phyloP scores from a whole-genome alignment of 73 alveolate species.

The Urostyla sp. region DNA sequence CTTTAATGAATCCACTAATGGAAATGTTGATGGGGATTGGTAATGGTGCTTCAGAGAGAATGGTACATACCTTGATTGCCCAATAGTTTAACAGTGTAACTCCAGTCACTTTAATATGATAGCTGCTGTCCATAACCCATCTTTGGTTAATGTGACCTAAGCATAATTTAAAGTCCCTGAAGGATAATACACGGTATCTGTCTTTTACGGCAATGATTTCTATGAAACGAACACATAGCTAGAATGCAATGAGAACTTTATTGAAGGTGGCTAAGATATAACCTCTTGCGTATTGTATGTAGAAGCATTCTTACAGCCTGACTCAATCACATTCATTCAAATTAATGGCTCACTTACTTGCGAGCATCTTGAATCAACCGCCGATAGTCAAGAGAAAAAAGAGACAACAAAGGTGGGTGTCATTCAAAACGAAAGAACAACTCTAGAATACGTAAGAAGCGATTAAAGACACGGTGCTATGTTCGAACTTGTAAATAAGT shows the following conservation, averaged over 20 bases:
- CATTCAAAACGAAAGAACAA: background rate
- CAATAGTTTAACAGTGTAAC: background rate
- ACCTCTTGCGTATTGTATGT: slow-evolving; percentile 3
- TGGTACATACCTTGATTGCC: slow-evolving; percentile 54
- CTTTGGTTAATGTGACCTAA: background rate
- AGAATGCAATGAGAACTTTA: background rate
- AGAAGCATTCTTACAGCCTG: no score
- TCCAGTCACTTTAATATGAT: slow-evolving; percentile 3
- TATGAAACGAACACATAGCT: background rate
- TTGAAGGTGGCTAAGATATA: background rate
- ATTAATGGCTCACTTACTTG: background rate
- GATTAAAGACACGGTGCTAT: background rate
- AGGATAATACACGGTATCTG: slow-evolving; percentile 1
- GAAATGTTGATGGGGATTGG: background rate
- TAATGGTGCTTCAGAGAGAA: slow-evolving; percentile 11
- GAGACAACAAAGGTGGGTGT: background rate
- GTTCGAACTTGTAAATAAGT: background rate
- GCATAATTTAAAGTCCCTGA: slow-evolving; percentile 4
- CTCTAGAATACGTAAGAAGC: background rate
- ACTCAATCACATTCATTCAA: background rate
- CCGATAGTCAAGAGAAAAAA: background rate
- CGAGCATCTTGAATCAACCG: background rate
- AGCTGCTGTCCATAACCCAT: slow-evolving; percentile 29
- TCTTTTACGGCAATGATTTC: background rate
- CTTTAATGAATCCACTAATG: background rate